A percentile compares a stretch with the other conserved stretches of the same genome.
Conservation (phyloP, 2,329 filamentous ascomycete genomes). For the Cryphonectria japonica region DNA sequence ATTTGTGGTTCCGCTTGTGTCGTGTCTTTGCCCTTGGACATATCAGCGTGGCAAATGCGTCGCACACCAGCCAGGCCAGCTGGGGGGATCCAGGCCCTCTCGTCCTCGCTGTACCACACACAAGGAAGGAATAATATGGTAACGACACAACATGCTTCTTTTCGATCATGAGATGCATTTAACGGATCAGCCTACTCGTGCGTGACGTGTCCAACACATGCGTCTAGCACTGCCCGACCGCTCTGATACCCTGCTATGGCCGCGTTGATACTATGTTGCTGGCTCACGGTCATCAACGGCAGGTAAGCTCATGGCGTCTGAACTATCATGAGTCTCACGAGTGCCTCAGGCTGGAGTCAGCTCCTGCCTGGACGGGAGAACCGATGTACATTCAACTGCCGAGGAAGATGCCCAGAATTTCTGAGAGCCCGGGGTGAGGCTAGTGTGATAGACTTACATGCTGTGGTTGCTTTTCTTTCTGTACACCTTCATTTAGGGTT, state of each 20-base stretch:
- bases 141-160: background rate
- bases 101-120: background rate
- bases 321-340: background rate
- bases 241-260: background rate
- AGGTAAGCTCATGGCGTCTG: background rate
- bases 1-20: background rate
- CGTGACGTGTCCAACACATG: background rate
- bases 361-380: background rate
- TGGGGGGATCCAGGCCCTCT: background rate
- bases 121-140: background rate
- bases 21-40: background rate
- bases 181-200: background rate
- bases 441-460: background rate
- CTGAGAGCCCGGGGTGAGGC: background rate
- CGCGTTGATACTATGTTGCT: background rate
- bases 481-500: background rate
- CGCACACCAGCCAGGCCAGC: background rate
- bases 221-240: background rate
- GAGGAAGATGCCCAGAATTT: background rate
- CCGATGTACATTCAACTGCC: background rate
- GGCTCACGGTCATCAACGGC: background rate
- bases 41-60: background rate
- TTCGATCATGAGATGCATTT: background rate
- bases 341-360: background rate
- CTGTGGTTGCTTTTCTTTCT: background rate